Percentiles rank a stretch among this genome's conserved stretches.
Evolutionary conservation across 441 rosid species (phyloP).

Genomic region (Pelargonium cotyledonis): DNA sequence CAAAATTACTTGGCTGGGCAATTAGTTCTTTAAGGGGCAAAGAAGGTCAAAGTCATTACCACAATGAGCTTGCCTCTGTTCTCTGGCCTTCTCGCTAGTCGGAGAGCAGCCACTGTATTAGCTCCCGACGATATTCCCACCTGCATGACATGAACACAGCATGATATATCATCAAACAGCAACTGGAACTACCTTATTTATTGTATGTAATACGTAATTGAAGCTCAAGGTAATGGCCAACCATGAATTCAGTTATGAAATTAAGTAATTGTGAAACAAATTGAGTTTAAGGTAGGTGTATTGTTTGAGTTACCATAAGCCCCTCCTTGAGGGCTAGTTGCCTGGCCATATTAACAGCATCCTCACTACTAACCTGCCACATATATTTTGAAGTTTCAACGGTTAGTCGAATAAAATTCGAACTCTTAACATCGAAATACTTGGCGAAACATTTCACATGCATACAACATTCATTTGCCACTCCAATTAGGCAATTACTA

Average conservation of each 20-base stretch:
- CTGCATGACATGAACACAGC: no score
- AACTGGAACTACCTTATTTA: no score
- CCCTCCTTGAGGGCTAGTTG: constrained; percentile 87
- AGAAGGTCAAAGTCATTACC: constrained; percentile 36
- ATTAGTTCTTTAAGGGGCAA: background rate
- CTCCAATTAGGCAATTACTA: background rate
- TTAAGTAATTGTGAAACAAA: no score
- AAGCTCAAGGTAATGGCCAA: no score
- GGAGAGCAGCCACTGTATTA: constrained; percentile 77
- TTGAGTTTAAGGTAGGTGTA: no score
- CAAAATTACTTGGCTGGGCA: background rate
- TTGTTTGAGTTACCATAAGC: constrained; percentile 69
- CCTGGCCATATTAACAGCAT: constrained; percentile 84
- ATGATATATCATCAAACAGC: no score
- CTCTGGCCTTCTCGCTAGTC: constrained; percentile 77
- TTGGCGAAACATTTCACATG: no score
- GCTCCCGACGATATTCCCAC: constrained; percentile 95
- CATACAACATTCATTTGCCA: background rate
- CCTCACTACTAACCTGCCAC: constrained; percentile 74
- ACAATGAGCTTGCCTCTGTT: constrained; percentile 88
- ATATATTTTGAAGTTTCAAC: background rate
- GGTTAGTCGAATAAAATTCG: constrained; percentile 2
- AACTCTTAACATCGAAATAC: constrained; percentile 1
- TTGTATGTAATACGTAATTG: no score
- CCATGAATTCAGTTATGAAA: no score